phyloP scores from a whole-genome alignment of 495 filamentous ascomycete genomes.

The Cercophora newfieldiana region DNA sequence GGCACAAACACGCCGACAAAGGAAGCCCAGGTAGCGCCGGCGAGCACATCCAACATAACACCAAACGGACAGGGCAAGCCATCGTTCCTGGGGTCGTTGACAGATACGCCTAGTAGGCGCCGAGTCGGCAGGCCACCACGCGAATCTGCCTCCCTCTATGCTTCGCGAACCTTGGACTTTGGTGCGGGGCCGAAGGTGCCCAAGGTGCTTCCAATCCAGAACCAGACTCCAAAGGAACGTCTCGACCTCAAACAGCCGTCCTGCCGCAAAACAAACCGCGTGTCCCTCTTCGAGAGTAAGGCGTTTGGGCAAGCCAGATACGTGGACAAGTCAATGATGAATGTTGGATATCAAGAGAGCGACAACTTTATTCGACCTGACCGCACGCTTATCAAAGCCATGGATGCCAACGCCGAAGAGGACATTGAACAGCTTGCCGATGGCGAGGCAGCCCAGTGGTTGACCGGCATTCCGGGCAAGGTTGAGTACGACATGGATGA shows the following conservation, averaged over 20 bases:
- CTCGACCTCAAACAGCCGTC: constrained; percentile 60
- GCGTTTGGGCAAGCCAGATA: constrained; percentile 55
- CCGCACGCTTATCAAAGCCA: constrained; percentile 70
- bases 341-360: constrained; percentile 91
- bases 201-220: constrained; percentile 54
- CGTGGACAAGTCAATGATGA: constrained; percentile 90
- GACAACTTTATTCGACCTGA: constrained; percentile 81
- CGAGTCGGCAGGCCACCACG: constrained; percentile 48
- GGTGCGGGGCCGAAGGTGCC: constrained; percentile 43
- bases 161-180: constrained; percentile 43
- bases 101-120: constrained; percentile 47
- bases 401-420: constrained; percentile 77
- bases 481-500: constrained; percentile 99
- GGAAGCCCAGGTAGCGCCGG: constrained; percentile 22
- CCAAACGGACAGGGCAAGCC: constrained; percentile 32
- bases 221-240: constrained; percentile 57
- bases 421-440: constrained; percentile 73
- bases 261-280: constrained; percentile 57
- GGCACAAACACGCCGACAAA: constrained; percentile 42
- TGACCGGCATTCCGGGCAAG: constrained; percentile 57
- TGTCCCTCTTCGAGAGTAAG: constrained; percentile 57
- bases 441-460: constrained; percentile 51
- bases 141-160: constrained; percentile 50
- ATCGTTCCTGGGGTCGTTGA: constrained; percentile 23
- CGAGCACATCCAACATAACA: constrained; percentile 23